phyloP scores from a whole-genome alignment of 2,329 filamentous ascomycete genomes.

The Aaosphaeria arxii region DNA sequence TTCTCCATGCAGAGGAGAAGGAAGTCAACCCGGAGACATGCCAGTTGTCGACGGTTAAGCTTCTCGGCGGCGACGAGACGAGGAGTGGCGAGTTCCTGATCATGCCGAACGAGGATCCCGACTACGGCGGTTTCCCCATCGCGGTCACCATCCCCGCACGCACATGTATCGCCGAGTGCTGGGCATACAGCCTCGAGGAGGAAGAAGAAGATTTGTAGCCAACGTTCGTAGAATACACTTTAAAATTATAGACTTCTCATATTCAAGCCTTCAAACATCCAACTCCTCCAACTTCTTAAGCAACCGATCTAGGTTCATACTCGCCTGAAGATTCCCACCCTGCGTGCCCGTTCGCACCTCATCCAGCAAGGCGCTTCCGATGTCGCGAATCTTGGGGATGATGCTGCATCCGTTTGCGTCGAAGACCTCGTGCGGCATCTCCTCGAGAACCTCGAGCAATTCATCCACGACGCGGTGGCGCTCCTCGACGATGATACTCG shows the following conservation, averaged over 20 bases:
- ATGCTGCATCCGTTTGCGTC: slow-evolving; percentile 20
- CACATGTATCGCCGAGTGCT: slow-evolving; percentile 35
- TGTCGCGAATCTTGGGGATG: slow-evolving; percentile 17
- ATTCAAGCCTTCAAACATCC: not conserved
- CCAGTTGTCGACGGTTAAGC: slow-evolving; percentile 34
- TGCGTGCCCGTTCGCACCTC: slow-evolving; percentile 12
- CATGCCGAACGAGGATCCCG: slow-evolving; percentile 57
- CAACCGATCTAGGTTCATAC: not conserved
- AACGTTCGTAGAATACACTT: not conserved
- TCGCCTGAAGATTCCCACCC: not conserved
- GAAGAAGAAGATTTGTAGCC: slow-evolving; percentile 12
- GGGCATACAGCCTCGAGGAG: slow-evolving; percentile 22
- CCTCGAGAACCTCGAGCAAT: slow-evolving; percentile 12
- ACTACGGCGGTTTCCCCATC: slow-evolving; percentile 57
- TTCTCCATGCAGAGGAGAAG: slow-evolving; percentile 44
- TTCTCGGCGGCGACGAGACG: slow-evolving; percentile 47
- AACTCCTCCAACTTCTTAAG: not conserved
- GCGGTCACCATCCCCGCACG: slow-evolving; percentile 52
- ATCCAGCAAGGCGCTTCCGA: slow-evolving; percentile 14
- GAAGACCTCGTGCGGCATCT: slow-evolving; percentile 16
- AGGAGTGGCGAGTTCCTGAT: slow-evolving; percentile 48
- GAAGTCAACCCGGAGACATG: slow-evolving; percentile 36
- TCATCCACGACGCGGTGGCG: slow-evolving; percentile 5
- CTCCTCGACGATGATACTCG: slow-evolving; percentile 14
- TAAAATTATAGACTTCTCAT: not conserved